phyloP scores from a whole-genome alignment of 1,139 yeast genomes.

The Pichia sp. region DNA sequence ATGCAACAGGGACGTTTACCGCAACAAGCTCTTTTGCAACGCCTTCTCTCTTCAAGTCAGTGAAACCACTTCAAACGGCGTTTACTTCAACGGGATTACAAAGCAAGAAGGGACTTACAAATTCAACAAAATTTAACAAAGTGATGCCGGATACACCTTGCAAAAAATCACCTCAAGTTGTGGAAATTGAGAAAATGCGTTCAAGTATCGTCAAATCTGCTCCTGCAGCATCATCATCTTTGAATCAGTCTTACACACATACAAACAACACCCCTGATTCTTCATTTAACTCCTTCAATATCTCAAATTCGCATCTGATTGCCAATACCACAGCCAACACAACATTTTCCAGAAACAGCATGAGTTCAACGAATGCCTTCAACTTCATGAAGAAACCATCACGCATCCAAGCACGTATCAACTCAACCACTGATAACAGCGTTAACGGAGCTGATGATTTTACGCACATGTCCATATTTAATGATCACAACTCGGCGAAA shows the following conservation, averaged over 20 bases:
- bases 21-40: not conserved
- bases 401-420: too few relatives aligned
- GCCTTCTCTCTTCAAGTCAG: conserved; percentile 60
- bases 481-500: too few relatives aligned
- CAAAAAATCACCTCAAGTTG: conserved; percentile 44
- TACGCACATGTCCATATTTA: conserved; percentile 20
- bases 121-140: conserved; percentile 21
- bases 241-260: not conserved
- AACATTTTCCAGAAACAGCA: not conserved
- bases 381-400: too few relatives aligned
- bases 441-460: conserved; percentile 33
- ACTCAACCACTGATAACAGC: too few relatives aligned
- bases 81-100: conserved; percentile 70
- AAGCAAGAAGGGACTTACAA: conserved; percentile 49
- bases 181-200: conserved; percentile 17
- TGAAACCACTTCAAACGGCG: conserved; percentile 81
- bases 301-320: not conserved
- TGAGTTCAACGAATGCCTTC: too few relatives aligned
- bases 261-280: not conserved
- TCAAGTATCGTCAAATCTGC: conserved; percentile 14
- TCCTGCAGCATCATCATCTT: conserved; percentile 9
- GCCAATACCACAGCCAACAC: not conserved
- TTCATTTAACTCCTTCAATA: conserved; percentile 10
- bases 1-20: too few relatives aligned
- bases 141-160: conserved; percentile 74